These are phyloP conservation scores for Solanum rostratum DNA, from an alignment of 257 asterid genomes.

Conservation along the genomic window DNA sequence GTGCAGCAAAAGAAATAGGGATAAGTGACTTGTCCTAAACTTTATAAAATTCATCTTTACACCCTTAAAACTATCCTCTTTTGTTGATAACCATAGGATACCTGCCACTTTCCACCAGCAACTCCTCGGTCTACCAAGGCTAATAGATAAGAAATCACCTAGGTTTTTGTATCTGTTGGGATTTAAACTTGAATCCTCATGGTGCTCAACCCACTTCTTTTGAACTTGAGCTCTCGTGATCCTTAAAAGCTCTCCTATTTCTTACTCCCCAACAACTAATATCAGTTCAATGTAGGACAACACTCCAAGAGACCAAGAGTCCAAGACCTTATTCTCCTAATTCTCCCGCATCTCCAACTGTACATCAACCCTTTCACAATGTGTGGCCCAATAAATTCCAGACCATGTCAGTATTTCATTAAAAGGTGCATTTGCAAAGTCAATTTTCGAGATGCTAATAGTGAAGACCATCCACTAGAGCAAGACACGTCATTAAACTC, in stretches of 20 bases:
- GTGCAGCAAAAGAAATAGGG: not conserved
- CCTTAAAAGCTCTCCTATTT: not conserved
- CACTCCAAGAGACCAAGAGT: not conserved
- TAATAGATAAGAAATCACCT: no score
- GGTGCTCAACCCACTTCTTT: no score
- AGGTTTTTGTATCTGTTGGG: no score
- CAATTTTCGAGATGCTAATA: not conserved
- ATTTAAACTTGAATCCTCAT: no score
- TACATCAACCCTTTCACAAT: not conserved
- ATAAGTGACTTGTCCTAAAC: not conserved
- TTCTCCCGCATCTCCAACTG: not conserved
- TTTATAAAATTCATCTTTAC: not conserved
- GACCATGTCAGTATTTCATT: not conserved
- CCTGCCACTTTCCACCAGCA: no score
- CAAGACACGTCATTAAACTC: not conserved
- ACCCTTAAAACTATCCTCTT: not conserved
- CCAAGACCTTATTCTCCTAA: not conserved
- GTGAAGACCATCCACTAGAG: not conserved
- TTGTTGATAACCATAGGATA: no score
- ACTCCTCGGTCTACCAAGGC: no score
- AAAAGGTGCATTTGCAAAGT: not conserved
- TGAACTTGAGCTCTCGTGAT: no score
- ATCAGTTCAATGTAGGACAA: not conserved
- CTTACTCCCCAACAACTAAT: not conserved
- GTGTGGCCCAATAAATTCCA: not conserved